Evolutionary conservation across 2,329 filamentous ascomycete species (phyloP), one percentile per base, ranked within the genome.

Genomic region (Colletotrichum lini): DNA sequence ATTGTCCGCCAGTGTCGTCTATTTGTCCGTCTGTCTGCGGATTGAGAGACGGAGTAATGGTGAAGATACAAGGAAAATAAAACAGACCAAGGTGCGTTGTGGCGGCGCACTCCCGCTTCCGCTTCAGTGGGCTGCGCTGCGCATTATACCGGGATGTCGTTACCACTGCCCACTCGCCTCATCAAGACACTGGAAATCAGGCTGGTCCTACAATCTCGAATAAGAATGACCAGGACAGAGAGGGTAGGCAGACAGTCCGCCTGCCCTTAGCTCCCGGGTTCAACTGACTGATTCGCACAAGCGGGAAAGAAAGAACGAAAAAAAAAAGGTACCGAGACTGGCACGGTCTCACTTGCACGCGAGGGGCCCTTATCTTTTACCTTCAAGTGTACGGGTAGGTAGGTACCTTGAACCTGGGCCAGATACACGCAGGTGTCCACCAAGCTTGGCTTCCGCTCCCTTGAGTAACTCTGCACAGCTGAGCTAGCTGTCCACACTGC

Each of bases 41-140:
- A 38, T 54, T 18, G 16, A 38, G 12, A 18, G 52, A 54, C 15
- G 47, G 59, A 52, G 45, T 30, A 40, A 8, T 10, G 35, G 35
- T 38, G 35, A 38, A 38, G 9, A 38, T 10, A 10, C 35, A 38
- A 38, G 9, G 2, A 38, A 38, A 10, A 38, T 10, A 10, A 53
- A 10, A 54, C n/a, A 23, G 64, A 57, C 57, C 35, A 40, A 38
- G 35, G 9, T 38, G 67, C 64, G 57, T 67, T 57, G 63, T 70
- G 60, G 66, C 65, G 61, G 67, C 67, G 67, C 67, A 50, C 66
- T 70, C 59, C 59, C 66, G 50, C 44, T 53, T 57, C 63, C 45
- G 63, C 56, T 58, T 62, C 44, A 63, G 62, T 58, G 52, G 62
- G 62, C 62, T 70, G 67, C 67, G 62, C 67, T 66, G 67, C 62